Evolutionary conservation across 495 filamentous ascomycete species (phyloP), one percentile per base, ranked within the genome.

Genomic region (Penicillium chermesinum): DNA sequence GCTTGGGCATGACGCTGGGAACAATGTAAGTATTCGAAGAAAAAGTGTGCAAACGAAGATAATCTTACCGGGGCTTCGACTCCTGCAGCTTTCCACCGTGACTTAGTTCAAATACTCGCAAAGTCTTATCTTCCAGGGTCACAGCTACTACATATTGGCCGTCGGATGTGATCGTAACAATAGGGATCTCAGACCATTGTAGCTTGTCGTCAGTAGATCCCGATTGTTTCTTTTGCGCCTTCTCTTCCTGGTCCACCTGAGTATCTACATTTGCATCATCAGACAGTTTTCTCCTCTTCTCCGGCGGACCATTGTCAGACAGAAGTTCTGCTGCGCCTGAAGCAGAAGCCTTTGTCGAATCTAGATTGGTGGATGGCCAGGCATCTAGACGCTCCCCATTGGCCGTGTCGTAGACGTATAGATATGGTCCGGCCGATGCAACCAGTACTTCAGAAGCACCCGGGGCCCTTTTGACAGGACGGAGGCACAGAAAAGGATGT

Each of bases 41-140:
- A 38, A 15, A 38, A 27, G n/a, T 15, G 46, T 9, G 12, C 15
- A n/a, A 5, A 17, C 2, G 27, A 15, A 30, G 19, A 15, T 2
- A 38, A n/a, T n/a, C 72, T 55, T 69, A 87, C 88, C 91, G 82
- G 61, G 81, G 73, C 64, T 83, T 96, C 30, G 91, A 61, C 54
- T 85, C 74, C 41, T 74, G 67, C 15, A 97, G 66, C 7, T 69
- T 69, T 16, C 83, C 86, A 44, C 78, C 70, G 0, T 73, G 66
- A 14, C 74, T 71, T 35, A 90, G 64, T 49, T 81, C 70, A 54
- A 97, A 86, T 1, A 96, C 89, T 55, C 87, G 84, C 45, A 98
- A 73, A 43, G 76, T 82, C 70, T 97, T 98, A 72, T 97, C 93
- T 57, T 94, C 89, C 7, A 79, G 83, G 7, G 93, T 95, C 15